A percentile compares a stretch with the other conserved stretches of the same genome.
Evolutionary conservation across 371 early-diverging fungal species (phyloP).

Genomic region (Cokeromyces recurvatus): DNA sequence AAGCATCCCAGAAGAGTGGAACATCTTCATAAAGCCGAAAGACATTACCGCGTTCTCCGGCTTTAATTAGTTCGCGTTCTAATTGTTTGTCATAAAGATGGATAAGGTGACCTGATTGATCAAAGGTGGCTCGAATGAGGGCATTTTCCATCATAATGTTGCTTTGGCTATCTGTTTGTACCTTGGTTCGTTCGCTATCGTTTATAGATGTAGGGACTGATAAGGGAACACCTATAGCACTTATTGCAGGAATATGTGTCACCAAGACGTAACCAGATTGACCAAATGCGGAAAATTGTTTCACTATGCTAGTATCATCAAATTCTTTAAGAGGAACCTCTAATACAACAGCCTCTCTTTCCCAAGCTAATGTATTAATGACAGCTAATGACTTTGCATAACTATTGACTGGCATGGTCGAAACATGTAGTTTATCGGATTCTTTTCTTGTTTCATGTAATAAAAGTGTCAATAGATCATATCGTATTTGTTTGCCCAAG

Average conservation of each 20-base stretch:
- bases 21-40: conserved; percentile 81
- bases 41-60: conserved; percentile 65
- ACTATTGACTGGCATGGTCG: no score
- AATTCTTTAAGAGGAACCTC: conserved; percentile 54
- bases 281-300: conserved; percentile 57
- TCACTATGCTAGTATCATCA: conserved; percentile 31
- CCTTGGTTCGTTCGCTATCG: conserved; percentile 3
- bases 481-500: conserved; percentile 33
- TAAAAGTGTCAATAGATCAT: conserved; percentile 24
- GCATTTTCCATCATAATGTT: conserved; percentile 67
- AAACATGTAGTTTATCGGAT: no score
- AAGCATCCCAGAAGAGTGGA: conserved; percentile 42
- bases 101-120: conserved; percentile 63
- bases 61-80: conserved; percentile 73
- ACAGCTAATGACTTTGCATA: conserved; percentile 44
- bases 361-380: conserved; percentile 82
- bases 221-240: conserved; percentile 6
- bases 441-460: no score
- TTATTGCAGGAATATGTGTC: conserved; percentile 4
- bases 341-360: conserved; percentile 59
- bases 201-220: no score
- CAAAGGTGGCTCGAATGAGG: conserved; percentile 62
- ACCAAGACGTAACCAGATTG: conserved; percentile 46
- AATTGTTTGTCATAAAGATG: conserved; percentile 57
- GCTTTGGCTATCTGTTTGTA: conserved; percentile 29